Evolutionary conservation across 2,329 filamentous ascomycete species (phyloP).

Genomic region (Leptographium procerum): DNA sequence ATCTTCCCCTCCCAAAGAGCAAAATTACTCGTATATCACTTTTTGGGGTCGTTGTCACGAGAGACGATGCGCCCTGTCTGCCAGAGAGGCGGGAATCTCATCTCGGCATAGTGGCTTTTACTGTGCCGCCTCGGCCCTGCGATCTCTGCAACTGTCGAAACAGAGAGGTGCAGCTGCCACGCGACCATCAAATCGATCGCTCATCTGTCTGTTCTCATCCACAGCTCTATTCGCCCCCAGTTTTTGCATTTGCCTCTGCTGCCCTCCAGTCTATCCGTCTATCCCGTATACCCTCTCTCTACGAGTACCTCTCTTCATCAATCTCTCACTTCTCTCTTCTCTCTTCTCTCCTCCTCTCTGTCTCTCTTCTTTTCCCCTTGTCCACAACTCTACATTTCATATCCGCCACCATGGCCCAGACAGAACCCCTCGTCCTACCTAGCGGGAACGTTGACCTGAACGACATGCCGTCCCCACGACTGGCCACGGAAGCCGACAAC

Average conservation of each 20-base stretch:
- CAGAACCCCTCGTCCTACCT: background rate
- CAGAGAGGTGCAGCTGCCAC: background rate
- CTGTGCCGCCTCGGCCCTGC: background rate
- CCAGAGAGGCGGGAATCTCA: background rate
- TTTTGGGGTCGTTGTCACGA: background rate
- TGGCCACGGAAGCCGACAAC: conserved; percentile 36
- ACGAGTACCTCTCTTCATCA: background rate
- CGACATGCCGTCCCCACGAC: conserved; percentile 7
- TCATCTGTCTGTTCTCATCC: background rate
- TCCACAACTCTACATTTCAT: background rate
- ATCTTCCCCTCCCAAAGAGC: no score
- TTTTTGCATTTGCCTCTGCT: no score
- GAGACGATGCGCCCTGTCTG: background rate
- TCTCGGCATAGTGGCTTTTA: background rate
- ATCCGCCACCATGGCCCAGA: background rate
- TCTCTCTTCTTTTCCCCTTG: background rate
- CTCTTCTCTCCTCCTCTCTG: background rate
- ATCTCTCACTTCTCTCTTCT: background rate
- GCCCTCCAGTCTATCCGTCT: no score
- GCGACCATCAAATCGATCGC: background rate
- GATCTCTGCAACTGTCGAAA: background rate
- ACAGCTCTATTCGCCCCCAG: background rate
- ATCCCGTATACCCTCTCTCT: no score
- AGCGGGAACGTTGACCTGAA: background rate
- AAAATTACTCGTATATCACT: background rate